Percentiles rank a stretch among this genome's conserved stretches.
Conservation (phyloP, 2,329 filamentous ascomycete genomes). For the Anisogramma anomala region DNA sequence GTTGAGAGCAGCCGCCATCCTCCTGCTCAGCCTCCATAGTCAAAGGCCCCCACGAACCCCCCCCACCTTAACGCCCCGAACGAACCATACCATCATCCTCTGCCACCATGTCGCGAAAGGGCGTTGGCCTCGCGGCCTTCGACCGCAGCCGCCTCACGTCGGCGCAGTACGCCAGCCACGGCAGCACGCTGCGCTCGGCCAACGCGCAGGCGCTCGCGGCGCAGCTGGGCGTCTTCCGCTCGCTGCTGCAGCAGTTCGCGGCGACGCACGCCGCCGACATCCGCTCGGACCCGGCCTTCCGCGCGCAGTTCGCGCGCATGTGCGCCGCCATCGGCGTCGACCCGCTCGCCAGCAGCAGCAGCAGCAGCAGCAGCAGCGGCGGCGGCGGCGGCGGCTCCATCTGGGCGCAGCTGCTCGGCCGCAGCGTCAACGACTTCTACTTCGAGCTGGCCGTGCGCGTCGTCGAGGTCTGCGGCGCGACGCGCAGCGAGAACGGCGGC, state of each 20-base stretch:
- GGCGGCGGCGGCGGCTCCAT: constrained; percentile 49
- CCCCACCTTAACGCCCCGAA: no score
- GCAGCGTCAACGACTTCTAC: constrained; percentile 94
- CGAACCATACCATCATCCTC: no score
- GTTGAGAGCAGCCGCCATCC: no score
- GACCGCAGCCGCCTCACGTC: constrained; percentile 73
- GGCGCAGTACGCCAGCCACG: constrained; percentile 84
- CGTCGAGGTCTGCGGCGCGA: constrained; percentile 82
- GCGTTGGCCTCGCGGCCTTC: constrained; percentile 83
- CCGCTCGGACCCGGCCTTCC: constrained; percentile 86
- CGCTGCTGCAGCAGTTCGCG: constrained; percentile 87
- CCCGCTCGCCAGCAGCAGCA: constrained; percentile 63
- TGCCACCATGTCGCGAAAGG: constrained; percentile 55
- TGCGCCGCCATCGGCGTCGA: constrained; percentile 95
- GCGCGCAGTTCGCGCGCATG: constrained; percentile 96
- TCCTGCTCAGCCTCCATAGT: no score
- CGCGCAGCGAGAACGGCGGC: constrained; percentile 81
- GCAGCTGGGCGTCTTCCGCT: constrained; percentile 92
- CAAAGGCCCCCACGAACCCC: no score
- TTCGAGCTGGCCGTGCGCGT: constrained; percentile 94
- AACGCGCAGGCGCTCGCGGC: constrained; percentile 81
- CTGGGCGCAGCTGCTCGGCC: constrained; percentile 86
- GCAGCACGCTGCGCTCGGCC: constrained; percentile 69
- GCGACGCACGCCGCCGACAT: constrained; percentile 93
- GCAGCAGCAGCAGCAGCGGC: constrained; percentile 33